Base-by-base conservation (phyloP, 2,329 filamentous ascomycete genomes). In the Diaporthe caulivora region DNA sequence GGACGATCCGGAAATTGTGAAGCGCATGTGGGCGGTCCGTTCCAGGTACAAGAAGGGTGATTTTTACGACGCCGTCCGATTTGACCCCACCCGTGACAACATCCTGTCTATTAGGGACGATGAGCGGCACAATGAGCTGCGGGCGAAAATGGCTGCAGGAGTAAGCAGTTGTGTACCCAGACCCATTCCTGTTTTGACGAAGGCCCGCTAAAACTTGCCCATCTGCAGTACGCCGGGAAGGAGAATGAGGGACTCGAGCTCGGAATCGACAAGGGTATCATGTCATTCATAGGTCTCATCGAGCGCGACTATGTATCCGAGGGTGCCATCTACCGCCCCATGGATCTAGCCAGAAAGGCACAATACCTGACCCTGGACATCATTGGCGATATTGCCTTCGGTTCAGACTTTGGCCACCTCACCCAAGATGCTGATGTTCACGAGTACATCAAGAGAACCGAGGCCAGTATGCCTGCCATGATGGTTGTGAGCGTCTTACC, bases 361-460 rank as follows among this genome's bases (percentile, higher is more conserved):
- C 86, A 88, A 71, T 89, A 84, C 80, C 85, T 90, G 58, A 89
- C 88, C 0, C 80, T 90, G 3, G 88, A 91, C 75, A 86, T 90
- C 51, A 88, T 91, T 74, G 87, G 84, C 31, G 82, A 84, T 3
- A 77, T 91, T 17, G 87, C 86, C 0, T 86, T 90, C 37, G 88
- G 88, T 54, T 78, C 83, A 60, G 79, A 83, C 5, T 87, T 89
- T 67, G 86, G 87, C 13, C 87, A 85, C 76, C 78, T 88, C 5
- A 81, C 83, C 9, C 74, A 81, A 21, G 85, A 89, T 77, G 77
- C 79, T 8, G 87, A 89, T 74, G 78, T 72, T 18, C 68, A 74
- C 64, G 34, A 62, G 24, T 58, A 68, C 26, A 79, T 77, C 71
- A 69, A 75, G n/a, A 78, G 76, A 37, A 76, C 78, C 18, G 77